Evolutionary conservation across 2,329 filamentous ascomycete genomes (phyloP).

Genomic region (Aureobasidium leucospermi): DNA sequence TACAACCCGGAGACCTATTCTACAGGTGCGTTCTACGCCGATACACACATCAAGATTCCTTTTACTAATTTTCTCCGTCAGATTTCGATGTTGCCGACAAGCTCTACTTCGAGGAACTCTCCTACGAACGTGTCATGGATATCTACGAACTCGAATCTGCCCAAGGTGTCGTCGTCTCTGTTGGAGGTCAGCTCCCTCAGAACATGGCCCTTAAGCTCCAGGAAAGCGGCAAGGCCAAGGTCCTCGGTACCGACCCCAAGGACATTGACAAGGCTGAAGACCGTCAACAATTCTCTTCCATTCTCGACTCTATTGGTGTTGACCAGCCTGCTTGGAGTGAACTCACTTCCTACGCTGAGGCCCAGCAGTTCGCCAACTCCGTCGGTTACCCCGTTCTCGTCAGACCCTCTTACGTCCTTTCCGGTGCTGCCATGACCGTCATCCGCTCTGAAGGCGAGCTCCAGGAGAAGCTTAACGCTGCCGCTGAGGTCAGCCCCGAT

Average conservation of each 20-base stretch:
- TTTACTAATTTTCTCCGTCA: too few species aligned
- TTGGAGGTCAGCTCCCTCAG: conserved; percentile 92
- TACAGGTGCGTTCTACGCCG: too few species aligned
- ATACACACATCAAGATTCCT: too few species aligned
- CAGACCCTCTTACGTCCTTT: conserved; percentile 90
- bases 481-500: conserved; percentile 84
- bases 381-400: conserved; percentile 94
- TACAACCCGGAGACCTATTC: too few species aligned
- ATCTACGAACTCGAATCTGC: conserved; percentile 91
- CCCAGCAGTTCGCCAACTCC: conserved; percentile 74
- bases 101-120: conserved; percentile 94
- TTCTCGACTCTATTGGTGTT: conserved; percentile 91
- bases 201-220: conserved; percentile 94
- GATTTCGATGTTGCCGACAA: conserved; percentile 82
- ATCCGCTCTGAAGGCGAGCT: conserved; percentile 83
- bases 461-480: conserved; percentile 88
- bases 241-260: conserved; percentile 84
- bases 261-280: conserved; percentile 98
- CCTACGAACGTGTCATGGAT: conserved; percentile 97
- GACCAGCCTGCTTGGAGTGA: conserved; percentile 99
- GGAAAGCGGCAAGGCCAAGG: conserved; percentile 79
- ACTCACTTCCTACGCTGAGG: conserved; percentile 79
- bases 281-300: conserved; percentile 95
- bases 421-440: conserved; percentile 96
- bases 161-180: conserved; percentile 84